These are phyloP conservation scores for Tetragonia tetragonoides DNA, from an alignment of 148 eudicot species.

Conservation along the genomic window DNA sequence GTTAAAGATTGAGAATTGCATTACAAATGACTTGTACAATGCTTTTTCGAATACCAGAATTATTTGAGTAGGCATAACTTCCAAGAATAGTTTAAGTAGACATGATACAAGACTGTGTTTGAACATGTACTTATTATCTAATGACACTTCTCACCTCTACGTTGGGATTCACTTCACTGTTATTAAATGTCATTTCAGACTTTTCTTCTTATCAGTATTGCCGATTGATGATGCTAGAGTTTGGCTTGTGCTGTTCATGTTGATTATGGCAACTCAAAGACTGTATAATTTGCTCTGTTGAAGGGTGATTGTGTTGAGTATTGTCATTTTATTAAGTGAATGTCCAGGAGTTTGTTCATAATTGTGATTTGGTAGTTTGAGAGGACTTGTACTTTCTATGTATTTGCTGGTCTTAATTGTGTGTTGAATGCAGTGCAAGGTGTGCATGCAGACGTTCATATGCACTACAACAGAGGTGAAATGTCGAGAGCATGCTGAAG, in stretches of 20 bases:
- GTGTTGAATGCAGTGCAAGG: conserved; percentile 79
- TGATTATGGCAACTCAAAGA: conserved; percentile 1
- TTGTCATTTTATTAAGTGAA: no score
- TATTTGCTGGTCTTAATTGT: not conserved
- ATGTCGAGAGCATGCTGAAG: conserved; percentile 93
- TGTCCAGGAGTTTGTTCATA: no score
- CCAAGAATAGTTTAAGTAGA: not conserved
- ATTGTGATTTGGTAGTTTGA: not conserved
- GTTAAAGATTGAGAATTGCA: not conserved
- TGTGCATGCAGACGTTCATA: conserved; percentile 93
- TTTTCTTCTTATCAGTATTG: not conserved
- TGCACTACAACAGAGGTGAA: conserved; percentile 94
- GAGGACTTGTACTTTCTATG: not conserved
- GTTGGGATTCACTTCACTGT: not conserved
- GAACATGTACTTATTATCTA: not conserved
- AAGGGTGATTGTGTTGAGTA: not conserved
- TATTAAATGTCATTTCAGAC: no score
- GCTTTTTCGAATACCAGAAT: not conserved
- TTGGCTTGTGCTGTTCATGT: conserved; percentile 7
- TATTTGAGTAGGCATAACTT: not conserved
- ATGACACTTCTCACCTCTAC: not conserved
- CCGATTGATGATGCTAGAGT: conserved; percentile 9
- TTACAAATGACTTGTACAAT: not conserved
- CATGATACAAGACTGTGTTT: not conserved
- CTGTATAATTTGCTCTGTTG: conserved; percentile 9